These are phyloP conservation scores for Trichoderma guizhouense DNA, from an alignment of 2,329 filamentous ascomycete genomes.

Conservation along the genomic window DNA sequence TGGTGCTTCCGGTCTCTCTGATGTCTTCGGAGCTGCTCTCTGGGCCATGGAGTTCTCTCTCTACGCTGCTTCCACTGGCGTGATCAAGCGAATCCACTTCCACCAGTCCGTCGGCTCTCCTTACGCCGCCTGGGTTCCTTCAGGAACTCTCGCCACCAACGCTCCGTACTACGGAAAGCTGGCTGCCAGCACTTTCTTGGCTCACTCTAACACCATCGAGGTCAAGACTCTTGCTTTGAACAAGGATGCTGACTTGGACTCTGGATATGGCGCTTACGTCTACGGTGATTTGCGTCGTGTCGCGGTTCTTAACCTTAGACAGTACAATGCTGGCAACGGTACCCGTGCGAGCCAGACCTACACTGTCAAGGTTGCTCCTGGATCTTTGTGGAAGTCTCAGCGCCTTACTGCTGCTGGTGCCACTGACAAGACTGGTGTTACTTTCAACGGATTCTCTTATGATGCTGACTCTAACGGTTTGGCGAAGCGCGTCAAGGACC, in stretches of 20 bases:
- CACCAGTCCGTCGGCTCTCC: conserved; percentile 32
- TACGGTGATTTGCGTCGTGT: conserved; percentile 20
- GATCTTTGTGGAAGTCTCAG: conserved; percentile 19
- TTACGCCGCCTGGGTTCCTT: conserved; percentile 25
- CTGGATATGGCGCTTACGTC: conserved; percentile 25
- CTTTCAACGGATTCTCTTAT: conserved; percentile 24
- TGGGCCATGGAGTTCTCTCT: conserved; percentile 48
- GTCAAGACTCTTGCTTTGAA: conserved; percentile 18
- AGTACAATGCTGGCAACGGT: conserved; percentile 18
- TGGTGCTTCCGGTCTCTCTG: conserved; percentile 39
- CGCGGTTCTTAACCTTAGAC: conserved; percentile 23
- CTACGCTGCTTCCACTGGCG: conserved; percentile 33
- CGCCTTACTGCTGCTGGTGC: conserved; percentile 22
- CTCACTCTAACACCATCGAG: conserved; percentile 17
- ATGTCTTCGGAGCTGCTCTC: conserved; percentile 47
- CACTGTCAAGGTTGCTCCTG: conserved; percentile 17
- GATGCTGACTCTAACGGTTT: conserved; percentile 21
- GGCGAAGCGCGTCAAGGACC: conserved; percentile 6
- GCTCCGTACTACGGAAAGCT: conserved; percentile 26
- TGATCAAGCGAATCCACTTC: conserved; percentile 39
- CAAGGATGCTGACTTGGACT: conserved; percentile 20
- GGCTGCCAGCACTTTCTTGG: conserved; percentile 23
- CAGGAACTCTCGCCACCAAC: conserved; percentile 19
- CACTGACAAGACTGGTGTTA: conserved; percentile 20
- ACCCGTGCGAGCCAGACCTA: conserved; percentile 18